Evolutionary conservation across 1,284 basidiomycete species (phyloP).

Genomic region (Ustilago hordei): DNA sequence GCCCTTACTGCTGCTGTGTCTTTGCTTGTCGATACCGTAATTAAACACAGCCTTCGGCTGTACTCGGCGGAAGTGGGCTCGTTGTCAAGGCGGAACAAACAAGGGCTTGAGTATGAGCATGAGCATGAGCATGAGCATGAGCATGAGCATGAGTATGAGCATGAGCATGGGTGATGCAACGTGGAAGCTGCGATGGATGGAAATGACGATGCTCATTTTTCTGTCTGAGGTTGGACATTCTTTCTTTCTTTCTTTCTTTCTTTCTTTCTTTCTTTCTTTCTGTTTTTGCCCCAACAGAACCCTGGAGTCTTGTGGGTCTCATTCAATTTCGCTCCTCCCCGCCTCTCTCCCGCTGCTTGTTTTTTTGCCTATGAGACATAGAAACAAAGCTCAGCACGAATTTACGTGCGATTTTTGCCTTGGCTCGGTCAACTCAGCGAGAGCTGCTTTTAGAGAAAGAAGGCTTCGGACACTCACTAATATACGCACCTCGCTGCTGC

Average conservation of each 20-base stretch:
- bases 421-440: background rate
- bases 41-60: background rate
- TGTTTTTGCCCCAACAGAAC: conserved; percentile 4
- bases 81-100: background rate
- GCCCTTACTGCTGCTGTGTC: background rate
- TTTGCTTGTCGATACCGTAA: background rate
- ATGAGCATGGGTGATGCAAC: background rate
- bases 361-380: too few species aligned
- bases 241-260: background rate
- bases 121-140: background rate
- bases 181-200: background rate
- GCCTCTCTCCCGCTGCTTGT: background rate
- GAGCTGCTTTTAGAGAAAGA: too few species aligned
- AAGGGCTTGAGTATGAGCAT: background rate
- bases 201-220: background rate
- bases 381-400: background rate
- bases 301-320: background rate
- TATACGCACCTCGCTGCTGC: background rate
- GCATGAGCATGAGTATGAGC: background rate
- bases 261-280: background rate
- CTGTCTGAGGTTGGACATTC: too few species aligned
- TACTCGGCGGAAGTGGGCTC: background rate
- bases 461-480: background rate
- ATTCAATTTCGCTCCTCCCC: conserved; percentile 1
- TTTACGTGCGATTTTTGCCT: background rate